These are phyloP conservation scores for Hymenochaete sp. DNA, from an alignment of 1,284 basidiomycete species.

Conservation along the genomic window DNA sequence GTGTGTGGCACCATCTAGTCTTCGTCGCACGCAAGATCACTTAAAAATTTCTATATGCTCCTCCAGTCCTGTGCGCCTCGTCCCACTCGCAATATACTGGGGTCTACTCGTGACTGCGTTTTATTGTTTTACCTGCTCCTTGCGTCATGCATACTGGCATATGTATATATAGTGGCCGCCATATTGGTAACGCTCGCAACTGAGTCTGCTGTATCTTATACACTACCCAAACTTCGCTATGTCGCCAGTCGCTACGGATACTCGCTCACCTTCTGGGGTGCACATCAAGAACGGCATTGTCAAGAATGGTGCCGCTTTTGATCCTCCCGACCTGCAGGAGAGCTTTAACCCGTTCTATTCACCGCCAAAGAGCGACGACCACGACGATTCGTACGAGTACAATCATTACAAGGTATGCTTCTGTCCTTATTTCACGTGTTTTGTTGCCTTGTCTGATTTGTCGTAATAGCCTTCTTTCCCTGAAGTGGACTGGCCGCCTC, in stretches of 20 bases:
- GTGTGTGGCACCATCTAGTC: slow-evolving; percentile 12
- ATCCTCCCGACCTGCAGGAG: slow-evolving; percentile 13
- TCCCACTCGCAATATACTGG: no score
- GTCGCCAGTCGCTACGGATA: slow-evolving; percentile 17
- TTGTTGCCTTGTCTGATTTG: not conserved
- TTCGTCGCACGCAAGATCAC: slow-evolving; percentile 14
- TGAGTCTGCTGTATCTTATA: not conserved
- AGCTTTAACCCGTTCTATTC: slow-evolving; percentile 61
- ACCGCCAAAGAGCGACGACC: slow-evolving; percentile 43
- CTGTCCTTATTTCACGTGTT: slow-evolving; percentile 3
- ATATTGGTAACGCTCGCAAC: no score
- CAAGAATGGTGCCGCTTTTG: slow-evolving; percentile 4
- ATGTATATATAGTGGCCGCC: no score
- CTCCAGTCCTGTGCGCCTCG: no score
- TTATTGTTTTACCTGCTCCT: no score
- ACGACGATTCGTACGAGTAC: slow-evolving; percentile 45
- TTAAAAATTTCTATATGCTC: no score
- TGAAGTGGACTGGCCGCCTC: slow-evolving; percentile 52
- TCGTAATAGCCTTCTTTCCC: slow-evolving; percentile 53
- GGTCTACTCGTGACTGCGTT: no score
- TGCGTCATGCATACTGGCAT: no score
- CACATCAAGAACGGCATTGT: no score
- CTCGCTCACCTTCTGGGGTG: no score
- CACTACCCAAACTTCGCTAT: no score
- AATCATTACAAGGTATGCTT: slow-evolving; percentile 50